Conservation (phyloP, 345 rosid species). For the Syzygium oleosum region DNA sequence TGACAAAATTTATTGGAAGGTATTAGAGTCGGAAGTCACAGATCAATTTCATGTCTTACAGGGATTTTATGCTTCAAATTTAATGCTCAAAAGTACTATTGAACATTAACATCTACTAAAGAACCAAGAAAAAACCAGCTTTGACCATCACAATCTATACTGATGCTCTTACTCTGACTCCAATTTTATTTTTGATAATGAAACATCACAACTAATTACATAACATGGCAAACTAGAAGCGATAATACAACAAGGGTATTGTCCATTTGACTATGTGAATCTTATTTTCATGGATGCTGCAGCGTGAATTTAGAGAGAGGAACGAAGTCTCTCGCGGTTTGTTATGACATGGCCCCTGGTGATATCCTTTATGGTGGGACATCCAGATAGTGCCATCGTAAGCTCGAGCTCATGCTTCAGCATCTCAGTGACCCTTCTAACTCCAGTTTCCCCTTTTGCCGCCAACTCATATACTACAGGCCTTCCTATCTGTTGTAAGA, state of each 20-base stretch:
- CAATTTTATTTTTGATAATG: not conserved
- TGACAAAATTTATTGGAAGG: not conserved
- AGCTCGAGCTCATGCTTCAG: slow-evolving; percentile 70
- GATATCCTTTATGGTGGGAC: slow-evolving; percentile 46
- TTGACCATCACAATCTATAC: not conserved
- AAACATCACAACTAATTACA: not conserved
- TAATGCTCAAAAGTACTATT: not conserved
- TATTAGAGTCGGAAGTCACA: not conserved
- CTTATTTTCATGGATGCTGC: not conserved
- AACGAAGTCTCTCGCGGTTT: slow-evolving; percentile 27
- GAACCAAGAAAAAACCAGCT: not conserved
- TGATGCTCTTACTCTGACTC: not conserved
- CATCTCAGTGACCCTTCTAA: slow-evolving; percentile 51
- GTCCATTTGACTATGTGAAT: not conserved
- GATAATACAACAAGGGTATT: not conserved
- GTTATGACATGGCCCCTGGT: slow-evolving; percentile 56
- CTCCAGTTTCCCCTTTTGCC: slow-evolving; percentile 70
- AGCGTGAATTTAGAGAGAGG: slow-evolving; percentile 27
- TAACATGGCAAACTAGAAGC: not conserved
- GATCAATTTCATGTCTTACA: not conserved
- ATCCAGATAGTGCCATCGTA: slow-evolving; percentile 81
- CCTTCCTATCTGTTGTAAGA: slow-evolving; percentile 66
- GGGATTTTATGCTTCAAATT: too few relatives aligned
- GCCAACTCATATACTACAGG: slow-evolving; percentile 70
- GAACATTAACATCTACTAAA: not conserved